Base-by-base conservation (phyloP, 2,329 filamentous ascomycete species). In the Pyrenochaeta sp. region DNA sequence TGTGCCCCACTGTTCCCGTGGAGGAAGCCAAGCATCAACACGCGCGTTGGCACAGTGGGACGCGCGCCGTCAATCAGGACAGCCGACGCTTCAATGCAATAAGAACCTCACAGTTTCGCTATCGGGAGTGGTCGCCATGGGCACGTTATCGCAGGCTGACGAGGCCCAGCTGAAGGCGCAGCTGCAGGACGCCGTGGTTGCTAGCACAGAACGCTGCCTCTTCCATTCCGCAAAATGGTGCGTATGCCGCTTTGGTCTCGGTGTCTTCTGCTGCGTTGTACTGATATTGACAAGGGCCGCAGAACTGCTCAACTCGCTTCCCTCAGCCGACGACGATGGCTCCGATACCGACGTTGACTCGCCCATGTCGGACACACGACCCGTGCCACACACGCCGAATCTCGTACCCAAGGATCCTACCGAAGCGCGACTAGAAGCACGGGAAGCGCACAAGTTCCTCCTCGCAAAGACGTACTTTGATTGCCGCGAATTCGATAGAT, bases 201-300 rank as follows among this genome's bases (percentile, higher is more conserved):
- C 93, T 74, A 98, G 93, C 80, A 96, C 93, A 1, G 95, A 99
- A 76, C 85, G 95, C 76, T 97, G 95, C 77, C 85, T 99, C 12
- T 98, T 97, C 73, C 93, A 97, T 72, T 95, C 94, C 6, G 90
- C 95, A 28, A 98, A 98, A 88, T 99, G 95, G 95, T 97, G 72
- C 37, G 72, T 58, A 27, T 24, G 25, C 40, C 19, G 12, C 12
- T 6, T 39, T 19, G 5, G 15, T 15, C 8, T 10, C 13, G n/a
- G 40, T 32, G 48, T 43, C 40, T 25, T 2, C 47, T 50, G 28
- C 15, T 49, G 25, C 25, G 44, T 42, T 48, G 49, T 71, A 46
- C 66, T 71, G 68, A 72, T 74, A 59, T 66, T 66, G 64, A 66
- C 67, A 73, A 97, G 94, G 94, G 92, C 93, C 47, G 94, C 95